Evolutionary conservation across 371 early-diverging fungal genomes (phyloP).

Genomic region (Apophysomyces sp.): DNA sequence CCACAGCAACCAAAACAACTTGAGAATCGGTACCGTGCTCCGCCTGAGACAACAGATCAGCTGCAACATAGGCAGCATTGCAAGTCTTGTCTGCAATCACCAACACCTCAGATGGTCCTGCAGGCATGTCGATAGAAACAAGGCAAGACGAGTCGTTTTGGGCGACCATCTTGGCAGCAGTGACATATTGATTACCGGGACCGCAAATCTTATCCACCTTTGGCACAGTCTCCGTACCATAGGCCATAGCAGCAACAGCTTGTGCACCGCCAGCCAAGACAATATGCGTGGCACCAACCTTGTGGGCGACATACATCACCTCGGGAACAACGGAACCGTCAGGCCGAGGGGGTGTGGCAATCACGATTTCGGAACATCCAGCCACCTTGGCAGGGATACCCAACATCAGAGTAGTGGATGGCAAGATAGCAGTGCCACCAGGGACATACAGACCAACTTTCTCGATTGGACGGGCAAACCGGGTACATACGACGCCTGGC

Average conservation of each 20-base stretch:
- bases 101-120: slow-evolving; percentile 96
- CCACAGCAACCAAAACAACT: slow-evolving; percentile 92
- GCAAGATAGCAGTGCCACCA: slow-evolving; percentile 97
- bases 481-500: slow-evolving; percentile 94
- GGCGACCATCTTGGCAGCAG: slow-evolving; percentile 96
- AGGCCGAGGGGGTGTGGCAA: slow-evolving; percentile 94
- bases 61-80: slow-evolving; percentile 90
- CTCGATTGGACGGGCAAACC: slow-evolving; percentile 93
- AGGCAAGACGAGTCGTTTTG: slow-evolving; percentile 92
- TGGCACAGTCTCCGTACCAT: slow-evolving; percentile 92
- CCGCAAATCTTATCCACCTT: slow-evolving; percentile 99
- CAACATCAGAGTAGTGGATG: slow-evolving; percentile 94
- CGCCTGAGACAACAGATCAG: slow-evolving; percentile 95
- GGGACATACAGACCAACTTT: slow-evolving; percentile 97
- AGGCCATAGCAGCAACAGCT: slow-evolving; percentile 98
- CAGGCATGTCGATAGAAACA: slow-evolving; percentile 98
- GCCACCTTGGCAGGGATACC: slow-evolving; percentile 98
- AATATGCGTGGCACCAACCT: slow-evolving; percentile 90
- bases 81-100: slow-evolving; percentile 89
- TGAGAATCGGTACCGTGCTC: slow-evolving; percentile 97
- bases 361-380: slow-evolving; percentile 91
- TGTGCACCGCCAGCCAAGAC: slow-evolving; percentile 97
- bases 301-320: slow-evolving; percentile 97
- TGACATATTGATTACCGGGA: slow-evolving; percentile 98
- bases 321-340: slow-evolving; percentile 94